phyloP scores from a whole-genome alignment of 1,284 basidiomycete genomes.

The Cutaneotrichosporon curvatum region DNA sequence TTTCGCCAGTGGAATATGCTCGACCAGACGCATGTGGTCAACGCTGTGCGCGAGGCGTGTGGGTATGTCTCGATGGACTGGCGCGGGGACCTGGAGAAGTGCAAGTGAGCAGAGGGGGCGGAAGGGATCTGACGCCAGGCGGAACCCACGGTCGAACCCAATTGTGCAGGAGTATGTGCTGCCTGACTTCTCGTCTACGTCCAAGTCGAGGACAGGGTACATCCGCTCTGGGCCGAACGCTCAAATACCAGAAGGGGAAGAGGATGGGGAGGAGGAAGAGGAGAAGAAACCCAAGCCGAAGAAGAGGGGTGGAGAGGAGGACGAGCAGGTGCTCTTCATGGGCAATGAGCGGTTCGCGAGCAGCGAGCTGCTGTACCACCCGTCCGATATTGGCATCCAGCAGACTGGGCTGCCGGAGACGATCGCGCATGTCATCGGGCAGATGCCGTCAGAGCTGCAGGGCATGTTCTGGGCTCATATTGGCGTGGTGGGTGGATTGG shows the following conservation, averaged over 20 bases:
- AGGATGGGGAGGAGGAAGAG: slow-evolving; percentile 49
- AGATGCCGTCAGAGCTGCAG: slow-evolving; percentile 66
- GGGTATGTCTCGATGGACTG: slow-evolving; percentile 78
- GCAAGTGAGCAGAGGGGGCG: slow-evolving; percentile 56
- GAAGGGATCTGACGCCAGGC: slow-evolving; percentile 12
- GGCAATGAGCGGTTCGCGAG: slow-evolving; percentile 83
- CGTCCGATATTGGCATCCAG: slow-evolving; percentile 75
- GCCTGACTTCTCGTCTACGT: slow-evolving; percentile 70
- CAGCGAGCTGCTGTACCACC: slow-evolving; percentile 80
- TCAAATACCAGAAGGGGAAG: slow-evolving; percentile 1
- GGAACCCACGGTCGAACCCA: slow-evolving; percentile 49
- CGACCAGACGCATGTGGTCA: slow-evolving; percentile 84
- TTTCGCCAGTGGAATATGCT: slow-evolving; percentile 98
- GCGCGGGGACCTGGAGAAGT: slow-evolving; percentile 64
- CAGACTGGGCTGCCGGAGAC: slow-evolving; percentile 71
- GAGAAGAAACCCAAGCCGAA: neutral
- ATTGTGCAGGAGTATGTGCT: slow-evolving; percentile 83
- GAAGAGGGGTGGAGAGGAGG: slow-evolving; percentile 26
- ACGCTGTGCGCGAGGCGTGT: slow-evolving; percentile 77
- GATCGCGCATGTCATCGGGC: slow-evolving; percentile 64
- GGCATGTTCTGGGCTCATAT: slow-evolving; percentile 94
- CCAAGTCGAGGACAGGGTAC: slow-evolving; percentile 53
- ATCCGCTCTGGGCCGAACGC: slow-evolving; percentile 51
- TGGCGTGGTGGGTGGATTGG: slow-evolving; percentile 76
- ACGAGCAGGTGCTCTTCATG: slow-evolving; percentile 76